Percentiles rank a stretch among this genome's conserved stretches.
These are phyloP conservation scores for Pichia sp. DNA, from an alignment of 1,139 yeast genomes.

Conservation along the genomic window DNA sequence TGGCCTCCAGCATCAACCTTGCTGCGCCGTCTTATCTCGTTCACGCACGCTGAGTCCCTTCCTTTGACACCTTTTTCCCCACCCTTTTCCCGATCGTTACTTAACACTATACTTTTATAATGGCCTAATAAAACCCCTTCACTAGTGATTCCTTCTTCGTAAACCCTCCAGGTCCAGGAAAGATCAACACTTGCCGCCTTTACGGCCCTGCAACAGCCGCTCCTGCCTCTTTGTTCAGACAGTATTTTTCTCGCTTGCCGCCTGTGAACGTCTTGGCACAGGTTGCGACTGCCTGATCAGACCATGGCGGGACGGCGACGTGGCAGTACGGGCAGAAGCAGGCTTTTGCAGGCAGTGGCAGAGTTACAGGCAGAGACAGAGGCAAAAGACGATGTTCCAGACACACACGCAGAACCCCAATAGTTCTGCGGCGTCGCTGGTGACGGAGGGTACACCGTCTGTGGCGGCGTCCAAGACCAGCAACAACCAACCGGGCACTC, in stretches of 20 bases:
- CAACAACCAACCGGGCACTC: constrained; percentile 1
- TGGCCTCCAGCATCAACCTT: not conserved
- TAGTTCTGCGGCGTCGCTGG: not conserved
- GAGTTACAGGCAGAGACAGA: too few species aligned
- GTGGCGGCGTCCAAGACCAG: not conserved
- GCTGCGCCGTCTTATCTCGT: not conserved
- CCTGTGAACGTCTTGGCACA: too few species aligned
- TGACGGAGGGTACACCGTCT: not conserved
- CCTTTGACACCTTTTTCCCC: not conserved
- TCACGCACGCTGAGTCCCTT: not conserved
- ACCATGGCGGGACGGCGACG: too few species aligned
- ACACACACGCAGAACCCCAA: not conserved
- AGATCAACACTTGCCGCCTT: not conserved
- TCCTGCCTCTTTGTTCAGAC: too few species aligned
- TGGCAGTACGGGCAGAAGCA: too few species aligned
- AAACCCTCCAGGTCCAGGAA: not conserved
- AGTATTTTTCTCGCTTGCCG: too few species aligned
- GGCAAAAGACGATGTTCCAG: too few species aligned
- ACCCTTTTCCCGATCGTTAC: not conserved
- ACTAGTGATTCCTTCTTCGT: not conserved
- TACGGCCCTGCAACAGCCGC: not conserved
- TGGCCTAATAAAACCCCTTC: not conserved
- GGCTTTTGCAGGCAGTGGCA: too few species aligned
- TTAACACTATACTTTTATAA: not conserved
- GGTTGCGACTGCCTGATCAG: too few species aligned